phyloP scores from a whole-genome alignment of 1,284 basidiomycete species.

The Thelephora terrestris region DNA sequence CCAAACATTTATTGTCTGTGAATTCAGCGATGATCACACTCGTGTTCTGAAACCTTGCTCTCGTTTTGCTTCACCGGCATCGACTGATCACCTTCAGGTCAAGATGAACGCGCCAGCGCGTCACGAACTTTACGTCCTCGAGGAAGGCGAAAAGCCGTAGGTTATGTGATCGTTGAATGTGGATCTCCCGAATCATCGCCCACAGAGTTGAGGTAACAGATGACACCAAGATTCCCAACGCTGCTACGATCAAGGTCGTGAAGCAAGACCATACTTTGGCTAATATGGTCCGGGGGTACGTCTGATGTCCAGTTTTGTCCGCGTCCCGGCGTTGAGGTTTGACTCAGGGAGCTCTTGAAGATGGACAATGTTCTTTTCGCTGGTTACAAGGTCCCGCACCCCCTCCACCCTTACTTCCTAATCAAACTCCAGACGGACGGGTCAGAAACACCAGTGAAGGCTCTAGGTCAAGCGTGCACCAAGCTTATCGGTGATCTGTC shows the following conservation, averaged over 20 bases:
- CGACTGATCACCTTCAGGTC: slow-evolving; percentile 9
- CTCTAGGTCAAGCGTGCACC: slow-evolving; percentile 78
- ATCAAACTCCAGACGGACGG: slow-evolving; percentile 97
- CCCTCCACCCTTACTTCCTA: slow-evolving; percentile 87
- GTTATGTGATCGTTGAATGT: slow-evolving; percentile 23
- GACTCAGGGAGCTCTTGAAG: slow-evolving; percentile 70
- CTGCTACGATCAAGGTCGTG: slow-evolving; percentile 86
- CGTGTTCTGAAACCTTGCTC: slow-evolving; percentile 23
- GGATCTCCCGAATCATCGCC: slow-evolving; percentile 8
- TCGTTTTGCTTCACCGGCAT: slow-evolving; percentile 1
- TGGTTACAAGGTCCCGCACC: slow-evolving; percentile 96
- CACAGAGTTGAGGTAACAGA: slow-evolving; percentile 84
- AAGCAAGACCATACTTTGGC: slow-evolving; percentile 98
- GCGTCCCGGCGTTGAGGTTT: neutral
- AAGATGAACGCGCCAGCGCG: slow-evolving; percentile 89
- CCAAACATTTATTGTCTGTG: slow-evolving; percentile 67
- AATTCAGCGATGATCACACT: slow-evolving; percentile 40
- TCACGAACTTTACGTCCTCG: slow-evolving; percentile 85
- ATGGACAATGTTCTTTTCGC: slow-evolving; percentile 88
- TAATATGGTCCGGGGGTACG: slow-evolving; percentile 91
- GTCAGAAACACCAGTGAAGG: slow-evolving; percentile 70
- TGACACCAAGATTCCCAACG: slow-evolving; percentile 96
- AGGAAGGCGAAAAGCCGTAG: slow-evolving; percentile 88
- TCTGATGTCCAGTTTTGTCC: slow-evolving; percentile 14
- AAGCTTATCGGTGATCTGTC: slow-evolving; percentile 73